A percentile compares a stretch with the other conserved stretches of the same genome.
Evolutionary conservation across 345 rosid species (phyloP).

Genomic region (Laguncularia racemosa): DNA sequence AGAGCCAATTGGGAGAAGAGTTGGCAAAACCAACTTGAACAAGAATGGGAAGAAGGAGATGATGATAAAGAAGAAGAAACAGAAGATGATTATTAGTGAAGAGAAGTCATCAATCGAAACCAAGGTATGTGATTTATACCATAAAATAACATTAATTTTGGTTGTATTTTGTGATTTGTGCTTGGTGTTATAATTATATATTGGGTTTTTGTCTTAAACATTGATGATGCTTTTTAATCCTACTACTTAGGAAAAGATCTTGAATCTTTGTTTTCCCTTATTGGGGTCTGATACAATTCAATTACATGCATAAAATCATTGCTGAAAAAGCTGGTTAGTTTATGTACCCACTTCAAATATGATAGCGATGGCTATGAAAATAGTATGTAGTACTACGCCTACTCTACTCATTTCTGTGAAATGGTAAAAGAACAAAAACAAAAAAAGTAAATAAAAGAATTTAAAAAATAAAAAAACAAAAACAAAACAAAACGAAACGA

Average conservation of each 20-base stretch:
- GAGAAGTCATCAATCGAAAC: slow-evolving; percentile 1
- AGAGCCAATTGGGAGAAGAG: too few relatives aligned
- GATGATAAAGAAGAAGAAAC: slow-evolving; percentile 15
- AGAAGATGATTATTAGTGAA: slow-evolving; percentile 14
- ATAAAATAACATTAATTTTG: slow-evolving; percentile 14
- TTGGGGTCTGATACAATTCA: slow-evolving; percentile 3
- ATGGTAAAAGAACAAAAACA: not conserved
- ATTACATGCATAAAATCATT: slow-evolving; percentile 11
- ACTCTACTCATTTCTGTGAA: not conserved
- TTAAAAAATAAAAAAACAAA: slow-evolving; percentile 6
- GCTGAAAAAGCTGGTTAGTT: slow-evolving; percentile 27
- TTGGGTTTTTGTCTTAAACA: too few relatives aligned
- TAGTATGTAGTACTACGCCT: not conserved
- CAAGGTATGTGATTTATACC: slow-evolving; percentile 24
- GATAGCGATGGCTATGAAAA: slow-evolving; percentile 7
- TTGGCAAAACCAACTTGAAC: too few relatives aligned
- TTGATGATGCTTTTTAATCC: too few relatives aligned
- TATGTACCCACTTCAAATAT: slow-evolving; percentile 3
- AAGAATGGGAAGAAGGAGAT: slow-evolving; percentile 3
- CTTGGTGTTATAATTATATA: not conserved
- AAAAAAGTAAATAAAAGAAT: too few relatives aligned
- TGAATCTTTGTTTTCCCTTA: not conserved
- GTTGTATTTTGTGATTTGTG: not conserved
- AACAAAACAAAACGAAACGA: slow-evolving; percentile 9
- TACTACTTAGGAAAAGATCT: too few relatives aligned